Evolutionary conservation across 257 asterid species (phyloP).

Genomic region (Salvia splendens): DNA sequence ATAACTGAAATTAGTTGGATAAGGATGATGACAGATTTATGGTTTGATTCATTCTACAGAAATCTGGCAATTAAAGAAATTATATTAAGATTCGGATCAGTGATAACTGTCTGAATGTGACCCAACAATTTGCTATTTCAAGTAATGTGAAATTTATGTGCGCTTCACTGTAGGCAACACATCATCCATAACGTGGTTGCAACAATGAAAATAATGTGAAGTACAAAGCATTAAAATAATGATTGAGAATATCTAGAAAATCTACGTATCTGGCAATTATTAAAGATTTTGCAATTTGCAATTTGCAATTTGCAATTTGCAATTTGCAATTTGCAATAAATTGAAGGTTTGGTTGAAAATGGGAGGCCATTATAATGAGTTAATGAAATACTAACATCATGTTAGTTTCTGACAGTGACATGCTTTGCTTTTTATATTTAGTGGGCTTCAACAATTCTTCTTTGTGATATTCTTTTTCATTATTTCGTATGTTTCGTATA

Average conservation of each 20-base stretch:
- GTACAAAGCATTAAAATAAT: neutral
- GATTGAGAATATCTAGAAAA: neutral
- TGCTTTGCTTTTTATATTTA: constrained; percentile 20
- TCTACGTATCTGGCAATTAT: constrained; percentile 36
- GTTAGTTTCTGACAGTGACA: constrained; percentile 33
- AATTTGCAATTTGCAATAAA: constrained; percentile 26
- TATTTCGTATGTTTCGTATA: neutral
- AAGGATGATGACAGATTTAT: too few relatives aligned
- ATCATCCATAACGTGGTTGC: constrained; percentile 44
- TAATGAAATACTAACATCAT: constrained; percentile 9
- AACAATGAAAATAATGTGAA: constrained; percentile 32
- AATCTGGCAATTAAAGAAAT: constrained; percentile 2
- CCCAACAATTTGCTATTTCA: constrained; percentile 33
- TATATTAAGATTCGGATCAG: constrained; percentile 9
- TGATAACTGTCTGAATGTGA: constrained; percentile 39
- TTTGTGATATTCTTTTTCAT: neutral
- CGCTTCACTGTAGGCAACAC: constrained; percentile 36
- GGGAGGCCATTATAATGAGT: constrained; percentile 24
- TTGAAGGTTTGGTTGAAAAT: constrained; percentile 25
- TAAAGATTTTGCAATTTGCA: constrained; percentile 21
- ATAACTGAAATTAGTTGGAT: too few relatives aligned
- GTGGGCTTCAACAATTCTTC: neutral
- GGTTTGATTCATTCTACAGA: neutral
- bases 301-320: constrained; percentile 21
- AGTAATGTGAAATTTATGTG: constrained; percentile 25